These are phyloP conservation scores for Crucihimalaya himalaica DNA, from an alignment of 345 rosid genomes.

Conservation along the genomic window DNA sequence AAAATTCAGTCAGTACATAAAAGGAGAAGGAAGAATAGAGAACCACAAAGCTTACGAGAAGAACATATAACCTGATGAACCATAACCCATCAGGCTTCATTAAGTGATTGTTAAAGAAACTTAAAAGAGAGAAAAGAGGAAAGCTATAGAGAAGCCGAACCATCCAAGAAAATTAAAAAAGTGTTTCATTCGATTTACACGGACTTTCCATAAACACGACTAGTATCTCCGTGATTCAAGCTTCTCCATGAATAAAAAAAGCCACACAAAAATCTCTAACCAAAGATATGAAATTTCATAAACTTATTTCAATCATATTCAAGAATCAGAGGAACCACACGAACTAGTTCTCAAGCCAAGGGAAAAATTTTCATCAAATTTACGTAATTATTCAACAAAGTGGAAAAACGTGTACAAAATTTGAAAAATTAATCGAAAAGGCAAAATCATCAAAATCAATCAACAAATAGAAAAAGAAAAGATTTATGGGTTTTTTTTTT, in stretches of 20 bases:
- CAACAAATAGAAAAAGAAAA: background rate
- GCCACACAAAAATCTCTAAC: background rate
- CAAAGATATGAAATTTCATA: background rate
- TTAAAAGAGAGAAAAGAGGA: slow-evolving; percentile 11
- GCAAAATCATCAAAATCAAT: background rate
- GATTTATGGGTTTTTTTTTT: background rate
- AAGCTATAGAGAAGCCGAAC: slow-evolving; percentile 29
- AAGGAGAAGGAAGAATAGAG: background rate
- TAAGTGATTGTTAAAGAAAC: slow-evolving; percentile 17
- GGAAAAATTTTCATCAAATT: background rate
- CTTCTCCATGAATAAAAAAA: slow-evolving; percentile 20
- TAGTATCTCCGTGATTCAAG: slow-evolving; percentile 36
- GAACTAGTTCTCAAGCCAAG: background rate
- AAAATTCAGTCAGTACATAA: background rate
- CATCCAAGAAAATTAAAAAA: slow-evolving; percentile 1
- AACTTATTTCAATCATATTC: background rate
- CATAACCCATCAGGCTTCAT: background rate
- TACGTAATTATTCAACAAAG: background rate
- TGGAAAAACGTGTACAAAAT: background rate
- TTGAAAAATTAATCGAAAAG: slow-evolving; percentile 1
- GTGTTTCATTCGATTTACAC: slow-evolving; percentile 35
- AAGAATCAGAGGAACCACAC: slow-evolving; percentile 21
- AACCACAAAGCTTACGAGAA: slow-evolving; percentile 8
- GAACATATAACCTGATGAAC: slow-evolving; percentile 18
- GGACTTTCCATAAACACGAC: slow-evolving; percentile 38